phyloP scores from a whole-genome alignment of 352 stramenopile genomes.

The Globisporangium yorkense region DNA sequence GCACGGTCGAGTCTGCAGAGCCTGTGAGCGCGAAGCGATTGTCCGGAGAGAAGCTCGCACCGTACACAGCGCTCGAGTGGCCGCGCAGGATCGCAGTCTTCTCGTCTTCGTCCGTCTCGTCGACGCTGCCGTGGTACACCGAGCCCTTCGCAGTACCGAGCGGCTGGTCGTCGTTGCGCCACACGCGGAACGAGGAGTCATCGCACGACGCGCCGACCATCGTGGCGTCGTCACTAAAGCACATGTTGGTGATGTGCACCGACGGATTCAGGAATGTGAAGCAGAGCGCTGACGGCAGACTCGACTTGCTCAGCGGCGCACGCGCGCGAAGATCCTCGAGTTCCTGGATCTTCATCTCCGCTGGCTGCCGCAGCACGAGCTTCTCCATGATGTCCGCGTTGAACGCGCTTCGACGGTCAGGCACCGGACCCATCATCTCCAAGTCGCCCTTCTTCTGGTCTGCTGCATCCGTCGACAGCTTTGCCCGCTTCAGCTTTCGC shows the following conservation, averaged over 20 bases:
- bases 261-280: constrained; percentile 80
- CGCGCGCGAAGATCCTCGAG: constrained; percentile 60
- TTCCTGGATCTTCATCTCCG: constrained; percentile 58
- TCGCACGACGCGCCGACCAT: constrained; percentile 72
- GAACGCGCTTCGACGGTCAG: constrained; percentile 62
- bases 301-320: constrained; percentile 40
- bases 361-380: constrained; percentile 62
- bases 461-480: constrained; percentile 26
- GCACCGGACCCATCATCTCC: constrained; percentile 52
- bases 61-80: constrained; percentile 82
- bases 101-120: constrained; percentile 62
- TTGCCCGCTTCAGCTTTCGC: constrained; percentile 57
- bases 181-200: constrained; percentile 73
- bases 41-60: constrained; percentile 79
- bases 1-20: constrained; percentile 74
- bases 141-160: constrained; percentile 61
- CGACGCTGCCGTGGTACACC: constrained; percentile 39
- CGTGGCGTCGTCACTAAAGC: constrained; percentile 71
- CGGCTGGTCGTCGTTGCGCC: constrained; percentile 75
- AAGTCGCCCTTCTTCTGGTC: constrained; percentile 48
- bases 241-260: constrained; percentile 77
- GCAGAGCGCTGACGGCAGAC: constrained; percentile 61
- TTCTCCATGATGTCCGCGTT: constrained; percentile 76
- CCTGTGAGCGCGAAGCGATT: constrained; percentile 78
- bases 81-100: constrained; percentile 64